Percentiles rank a stretch among this genome's conserved stretches.
These are phyloP conservation scores for Capsicum baccatum DNA, from an alignment of 257 asterid genomes.

Conservation along the genomic window DNA sequence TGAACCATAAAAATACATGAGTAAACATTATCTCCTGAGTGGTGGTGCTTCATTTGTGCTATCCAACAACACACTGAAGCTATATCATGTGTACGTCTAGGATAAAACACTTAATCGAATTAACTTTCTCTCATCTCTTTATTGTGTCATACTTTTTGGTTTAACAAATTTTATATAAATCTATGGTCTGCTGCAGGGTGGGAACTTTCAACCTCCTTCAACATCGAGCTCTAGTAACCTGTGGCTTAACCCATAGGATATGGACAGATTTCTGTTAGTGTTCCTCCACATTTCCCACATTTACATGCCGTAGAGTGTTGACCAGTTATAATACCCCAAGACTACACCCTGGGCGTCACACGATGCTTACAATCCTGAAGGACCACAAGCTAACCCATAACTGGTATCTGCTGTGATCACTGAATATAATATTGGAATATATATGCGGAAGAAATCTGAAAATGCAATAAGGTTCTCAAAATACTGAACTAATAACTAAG, in stretches of 20 bases:
- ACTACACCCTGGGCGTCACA: no score
- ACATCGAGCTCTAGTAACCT: slow-evolving; percentile 43
- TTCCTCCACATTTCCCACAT: slow-evolving; percentile 57
- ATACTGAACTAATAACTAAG: no score
- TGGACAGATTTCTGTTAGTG: slow-evolving; percentile 49
- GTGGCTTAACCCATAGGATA: slow-evolving; percentile 44
- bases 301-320: slow-evolving; percentile 48
- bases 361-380: no score
- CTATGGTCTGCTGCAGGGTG: slow-evolving; percentile 41
- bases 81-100: background rate
- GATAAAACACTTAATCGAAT: no score
- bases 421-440: no score
- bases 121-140: background rate
- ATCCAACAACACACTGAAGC: background rate
- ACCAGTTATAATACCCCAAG: slow-evolving; percentile 33
- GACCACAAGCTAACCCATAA: no score
- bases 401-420: no score
- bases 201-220: slow-evolving; percentile 46
- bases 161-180: background rate
- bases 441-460: no score
- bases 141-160: background rate
- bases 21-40: background rate
- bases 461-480: no score
- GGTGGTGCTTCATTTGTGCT: background rate
- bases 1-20: background rate